Evolutionary conservation across 2,329 filamentous ascomycete species (phyloP).

Genomic region (Huntiella bhutanensis): DNA sequence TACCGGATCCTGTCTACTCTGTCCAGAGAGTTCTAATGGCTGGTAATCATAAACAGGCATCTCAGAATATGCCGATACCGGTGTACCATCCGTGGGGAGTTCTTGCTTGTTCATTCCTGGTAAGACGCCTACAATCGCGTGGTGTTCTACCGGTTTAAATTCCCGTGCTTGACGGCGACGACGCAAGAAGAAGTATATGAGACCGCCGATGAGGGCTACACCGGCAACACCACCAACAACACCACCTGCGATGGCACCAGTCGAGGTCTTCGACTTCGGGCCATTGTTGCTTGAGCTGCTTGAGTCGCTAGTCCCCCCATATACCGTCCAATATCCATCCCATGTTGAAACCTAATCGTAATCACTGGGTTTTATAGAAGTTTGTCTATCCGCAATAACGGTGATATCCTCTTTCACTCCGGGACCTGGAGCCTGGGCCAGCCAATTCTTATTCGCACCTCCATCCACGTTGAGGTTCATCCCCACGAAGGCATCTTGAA

Average conservation of each 20-base stretch:
- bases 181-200: conserved; percentile 24
- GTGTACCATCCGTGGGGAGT: no score
- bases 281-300: neutral
- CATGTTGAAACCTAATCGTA: neutral
- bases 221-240: conserved; percentile 18
- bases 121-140: conserved; percentile 55
- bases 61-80: no score
- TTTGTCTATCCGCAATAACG: neutral
- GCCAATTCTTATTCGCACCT: neutral
- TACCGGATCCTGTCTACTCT: no score
- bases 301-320: neutral
- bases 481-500: neutral
- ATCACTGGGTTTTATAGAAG: neutral
- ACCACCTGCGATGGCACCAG: conserved; percentile 19
- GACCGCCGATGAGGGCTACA: conserved; percentile 21
- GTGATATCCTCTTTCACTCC: neutral
- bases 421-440: neutral
- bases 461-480: neutral
- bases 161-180: conserved; percentile 15
- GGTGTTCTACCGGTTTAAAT: no score
- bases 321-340: neutral
- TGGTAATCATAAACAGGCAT: no score
- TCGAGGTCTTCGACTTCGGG: conserved; percentile 14
- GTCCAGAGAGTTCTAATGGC: no score
- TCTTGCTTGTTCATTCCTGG: no score